Percentiles rank a stretch among this genome's conserved stretches.
phyloP scores from a whole-genome alignment of 202 grass and related monocot species.

The Carex arenaria region DNA sequence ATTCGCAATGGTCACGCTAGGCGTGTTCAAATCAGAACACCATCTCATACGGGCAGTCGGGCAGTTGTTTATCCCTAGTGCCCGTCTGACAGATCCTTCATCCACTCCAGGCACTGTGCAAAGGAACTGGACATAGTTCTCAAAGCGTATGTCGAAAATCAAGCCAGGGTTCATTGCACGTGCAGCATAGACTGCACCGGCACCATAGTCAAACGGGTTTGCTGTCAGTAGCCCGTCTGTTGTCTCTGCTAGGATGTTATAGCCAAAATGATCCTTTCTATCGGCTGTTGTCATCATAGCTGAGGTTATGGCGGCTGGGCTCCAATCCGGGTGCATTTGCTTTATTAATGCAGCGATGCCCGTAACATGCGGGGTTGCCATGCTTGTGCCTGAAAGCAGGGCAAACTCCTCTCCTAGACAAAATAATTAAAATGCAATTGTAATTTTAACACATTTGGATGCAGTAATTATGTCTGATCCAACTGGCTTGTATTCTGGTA shows the following conservation, averaged over 20 bases:
- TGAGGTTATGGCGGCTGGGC: constrained; percentile 64
- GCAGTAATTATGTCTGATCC: neutral
- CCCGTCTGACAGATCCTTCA: constrained; percentile 38
- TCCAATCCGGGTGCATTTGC: constrained; percentile 66
- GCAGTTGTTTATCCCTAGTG: constrained; percentile 38
- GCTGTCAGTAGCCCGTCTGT: constrained; percentile 22
- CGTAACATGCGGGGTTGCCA: constrained; percentile 77
- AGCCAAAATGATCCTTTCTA: constrained; percentile 35
- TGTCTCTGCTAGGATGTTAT: constrained; percentile 37
- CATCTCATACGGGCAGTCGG: constrained; percentile 23
- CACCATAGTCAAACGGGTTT: constrained; percentile 88
- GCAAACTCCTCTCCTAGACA: constrained; percentile 41
- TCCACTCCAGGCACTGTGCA: constrained; percentile 64
- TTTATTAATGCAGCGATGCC: constrained; percentile 72
- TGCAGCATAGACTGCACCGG: constrained; percentile 57
- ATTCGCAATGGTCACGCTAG: constrained; percentile 72
- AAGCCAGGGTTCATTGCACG: constrained; percentile 75
- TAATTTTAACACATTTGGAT: neutral
- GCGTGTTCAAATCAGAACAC: constrained; percentile 71
- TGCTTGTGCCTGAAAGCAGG: constrained; percentile 75
- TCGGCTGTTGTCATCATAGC: constrained; percentile 76
- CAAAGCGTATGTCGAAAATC: constrained; percentile 52
- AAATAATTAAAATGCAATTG: neutral
- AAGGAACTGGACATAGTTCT: constrained; percentile 57
- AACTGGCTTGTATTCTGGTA: neutral